Evolutionary conservation across 257 asterid species (phyloP), one percentile per base, ranked within the genome.

Genomic region (Galeopsis tetrahit): DNA sequence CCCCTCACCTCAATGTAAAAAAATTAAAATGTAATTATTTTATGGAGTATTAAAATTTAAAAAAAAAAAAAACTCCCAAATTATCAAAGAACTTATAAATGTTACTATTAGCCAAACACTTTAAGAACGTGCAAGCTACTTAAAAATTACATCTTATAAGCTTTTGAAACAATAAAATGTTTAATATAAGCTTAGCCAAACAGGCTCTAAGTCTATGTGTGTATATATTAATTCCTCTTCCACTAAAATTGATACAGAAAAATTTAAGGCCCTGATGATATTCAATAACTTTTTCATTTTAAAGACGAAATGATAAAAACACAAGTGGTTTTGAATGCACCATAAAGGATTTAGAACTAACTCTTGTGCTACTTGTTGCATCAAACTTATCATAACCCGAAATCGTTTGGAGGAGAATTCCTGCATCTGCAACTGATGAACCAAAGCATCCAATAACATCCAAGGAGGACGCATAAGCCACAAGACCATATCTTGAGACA

Each of bases 371-470:
- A 81, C 92, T 87, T 10, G 99, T 92, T 63, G 98, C 97, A 77
- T 95, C 99, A 82, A 83, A 85, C 72, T 86, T 95, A 83, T 95
- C 98, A 74, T 85, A 88, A 42, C 99, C 98, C 3, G 97, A 90
- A 57, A 92, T 83, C 3, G 89, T 32, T 33, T 82, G 80, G 62
- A 95, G 97, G 56, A 95, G 83, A 84, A 95, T 88, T 67, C 98
- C 98, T 14, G 96, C 85, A 82, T 95, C 98, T 51, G 96, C 96
- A 80, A 95, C 99, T 21, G 98, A 88, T n/a, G 98, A 87, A 62
- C 98, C 98, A 80, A 95, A 86, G 91, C 98, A 95, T 76, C 99
- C 98, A 40, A 95, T 90, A 69, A 92, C 98, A 86, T 92, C 98
- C 66, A 95, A 82, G 69, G 98, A 95, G 28, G 99, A 95, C 1